A percentile compares a stretch with the other conserved stretches of the same genome.
Conservation (phyloP, 768 basidiomycete genomes). For the Tremella yokohamensis region DNA sequence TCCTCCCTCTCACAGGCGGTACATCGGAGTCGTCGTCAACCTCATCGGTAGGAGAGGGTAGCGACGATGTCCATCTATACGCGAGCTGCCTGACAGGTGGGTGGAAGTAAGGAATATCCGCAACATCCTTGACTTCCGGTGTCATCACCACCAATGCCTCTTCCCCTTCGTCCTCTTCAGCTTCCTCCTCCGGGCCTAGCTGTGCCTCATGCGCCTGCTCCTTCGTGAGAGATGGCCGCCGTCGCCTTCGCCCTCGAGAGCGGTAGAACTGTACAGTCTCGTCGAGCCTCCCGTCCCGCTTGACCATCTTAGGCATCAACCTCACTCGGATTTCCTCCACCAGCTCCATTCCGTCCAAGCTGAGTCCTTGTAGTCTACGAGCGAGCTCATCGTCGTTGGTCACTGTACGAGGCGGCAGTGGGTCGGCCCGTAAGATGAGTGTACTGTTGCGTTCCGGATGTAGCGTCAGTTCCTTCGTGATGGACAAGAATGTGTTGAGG, state of each 20-base stretch:
- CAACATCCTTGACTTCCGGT: constrained; percentile 52
- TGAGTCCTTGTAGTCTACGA: constrained; percentile 15
- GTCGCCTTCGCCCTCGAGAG: constrained; percentile 2
- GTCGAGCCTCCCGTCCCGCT: constrained; percentile 67
- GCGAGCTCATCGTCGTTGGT: neutral
- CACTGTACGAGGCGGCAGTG: constrained; percentile 43
- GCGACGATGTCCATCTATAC: constrained; percentile 60
- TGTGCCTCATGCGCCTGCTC: neutral
- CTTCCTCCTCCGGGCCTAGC: neutral
- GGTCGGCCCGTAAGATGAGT: constrained; percentile 79
- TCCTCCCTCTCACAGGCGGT: constrained; percentile 13
- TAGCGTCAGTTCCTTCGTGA: constrained; percentile 67
- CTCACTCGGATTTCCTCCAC: constrained; percentile 63
- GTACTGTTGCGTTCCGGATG: constrained; percentile 94
- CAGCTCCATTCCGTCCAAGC: constrained; percentile 44
- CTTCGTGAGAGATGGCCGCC: neutral
- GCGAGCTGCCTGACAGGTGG: constrained; percentile 76
- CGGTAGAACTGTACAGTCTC: constrained; percentile 75
- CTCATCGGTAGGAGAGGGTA: neutral
- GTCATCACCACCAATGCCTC: constrained; percentile 49
- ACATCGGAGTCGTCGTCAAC: neutral
- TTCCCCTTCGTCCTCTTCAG: constrained; percentile 32
- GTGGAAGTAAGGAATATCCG: constrained; percentile 78
- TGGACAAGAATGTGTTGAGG: constrained; percentile 59
- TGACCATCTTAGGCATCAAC: constrained; percentile 73